Conservation (phyloP, 2,329 filamentous ascomycete genomes). For the Nannizziopsis barbatae region DNA sequence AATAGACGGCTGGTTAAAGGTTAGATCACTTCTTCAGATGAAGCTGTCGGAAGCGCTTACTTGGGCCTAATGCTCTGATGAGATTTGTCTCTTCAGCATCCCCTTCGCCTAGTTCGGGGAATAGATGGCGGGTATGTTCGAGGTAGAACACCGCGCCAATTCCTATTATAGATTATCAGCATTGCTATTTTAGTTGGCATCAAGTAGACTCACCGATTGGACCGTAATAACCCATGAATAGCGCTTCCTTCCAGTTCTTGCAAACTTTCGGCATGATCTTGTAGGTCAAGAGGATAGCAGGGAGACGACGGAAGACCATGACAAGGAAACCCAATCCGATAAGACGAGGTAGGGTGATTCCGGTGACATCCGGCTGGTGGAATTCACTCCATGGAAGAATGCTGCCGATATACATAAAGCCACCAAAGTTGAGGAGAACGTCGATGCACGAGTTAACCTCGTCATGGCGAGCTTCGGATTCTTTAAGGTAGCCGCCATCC, state of each 20-base stretch:
- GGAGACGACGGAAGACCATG: slow-evolving; percentile 46
- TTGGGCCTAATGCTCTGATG: slow-evolving; percentile 31
- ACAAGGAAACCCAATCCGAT: slow-evolving; percentile 44
- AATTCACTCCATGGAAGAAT: slow-evolving; percentile 48
- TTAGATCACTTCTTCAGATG: neutral
- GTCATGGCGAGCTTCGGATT: slow-evolving; percentile 47
- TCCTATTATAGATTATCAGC: slow-evolving; percentile 19
- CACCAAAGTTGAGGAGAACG: slow-evolving; percentile 49
- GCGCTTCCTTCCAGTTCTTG: slow-evolving; percentile 46
- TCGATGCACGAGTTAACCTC: slow-evolving; percentile 51
- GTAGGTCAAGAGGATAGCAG: slow-evolving; percentile 44
- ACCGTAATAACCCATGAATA: slow-evolving; percentile 50
- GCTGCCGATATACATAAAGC: slow-evolving; percentile 50
- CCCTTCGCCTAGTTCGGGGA: slow-evolving; percentile 33
- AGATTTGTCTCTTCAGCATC: slow-evolving; percentile 33
- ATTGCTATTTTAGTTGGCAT: neutral
- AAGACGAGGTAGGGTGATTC: slow-evolving; percentile 43
- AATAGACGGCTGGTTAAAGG: slow-evolving; percentile 33
- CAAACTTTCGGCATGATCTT: slow-evolving; percentile 45
- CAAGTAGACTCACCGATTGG: slow-evolving; percentile 27
- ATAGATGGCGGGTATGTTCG: slow-evolving; percentile 36
- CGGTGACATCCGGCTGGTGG: slow-evolving; percentile 40
- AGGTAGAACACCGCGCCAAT: slow-evolving; percentile 39
- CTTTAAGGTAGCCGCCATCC: slow-evolving; percentile 49
- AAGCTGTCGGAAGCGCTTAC: slow-evolving; percentile 16